These are phyloP conservation scores for Phaeophleospora eucalypticola DNA, from an alignment of 2,329 filamentous ascomycete genomes.

Conservation along the genomic window DNA sequence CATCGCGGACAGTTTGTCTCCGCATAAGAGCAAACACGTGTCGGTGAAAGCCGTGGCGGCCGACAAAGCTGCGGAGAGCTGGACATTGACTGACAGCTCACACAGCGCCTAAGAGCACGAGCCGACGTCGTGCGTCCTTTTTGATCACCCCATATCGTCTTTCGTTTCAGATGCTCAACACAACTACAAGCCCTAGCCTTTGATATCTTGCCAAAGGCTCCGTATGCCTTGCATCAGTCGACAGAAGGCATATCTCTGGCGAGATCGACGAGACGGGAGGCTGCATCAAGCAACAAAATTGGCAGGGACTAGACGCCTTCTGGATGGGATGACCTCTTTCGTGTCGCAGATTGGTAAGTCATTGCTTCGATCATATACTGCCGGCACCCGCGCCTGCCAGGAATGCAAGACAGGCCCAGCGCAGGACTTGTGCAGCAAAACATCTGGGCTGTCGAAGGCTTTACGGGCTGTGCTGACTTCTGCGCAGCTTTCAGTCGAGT, in stretches of 20 bases:
- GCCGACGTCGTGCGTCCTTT: conserved; percentile 2
- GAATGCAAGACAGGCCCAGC: background rate
- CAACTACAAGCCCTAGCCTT: background rate
- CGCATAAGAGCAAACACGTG: no score
- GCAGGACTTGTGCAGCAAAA: background rate
- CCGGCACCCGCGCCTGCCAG: background rate
- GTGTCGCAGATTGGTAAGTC: background rate
- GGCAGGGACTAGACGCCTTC: background rate
- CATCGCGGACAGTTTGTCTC: no score
- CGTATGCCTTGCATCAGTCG: background rate
- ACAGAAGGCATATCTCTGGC: background rate
- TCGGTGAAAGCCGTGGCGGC: conserved; percentile 10
- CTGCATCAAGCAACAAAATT: background rate
- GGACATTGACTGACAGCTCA: conserved; percentile 19
- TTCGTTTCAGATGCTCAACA: background rate
- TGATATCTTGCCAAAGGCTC: background rate
- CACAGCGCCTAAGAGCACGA: conserved; percentile 17
- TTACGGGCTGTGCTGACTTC: background rate
- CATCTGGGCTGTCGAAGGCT: background rate
- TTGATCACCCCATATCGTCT: background rate
- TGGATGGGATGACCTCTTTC: background rate
- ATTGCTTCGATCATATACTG: background rate
- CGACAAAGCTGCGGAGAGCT: conserved; percentile 6
- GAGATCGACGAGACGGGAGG: background rate
- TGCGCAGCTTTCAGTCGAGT: background rate